phyloP scores from a whole-genome alignment of 2,329 filamentous ascomycete genomes.

The Dendryphion nanum region DNA sequence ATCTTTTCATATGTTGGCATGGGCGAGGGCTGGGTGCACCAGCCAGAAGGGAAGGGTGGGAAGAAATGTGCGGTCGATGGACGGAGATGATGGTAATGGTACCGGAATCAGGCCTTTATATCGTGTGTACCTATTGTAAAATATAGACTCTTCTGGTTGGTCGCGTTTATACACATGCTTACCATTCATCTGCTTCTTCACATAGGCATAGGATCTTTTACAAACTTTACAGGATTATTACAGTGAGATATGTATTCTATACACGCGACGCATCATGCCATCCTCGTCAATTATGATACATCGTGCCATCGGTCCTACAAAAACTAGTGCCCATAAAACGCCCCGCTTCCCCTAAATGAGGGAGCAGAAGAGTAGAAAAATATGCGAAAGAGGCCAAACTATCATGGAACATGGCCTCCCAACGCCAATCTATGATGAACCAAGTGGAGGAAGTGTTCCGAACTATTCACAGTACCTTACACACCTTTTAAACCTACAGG shows the following conservation, averaged over 20 bases:
- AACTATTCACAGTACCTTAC: neutral
- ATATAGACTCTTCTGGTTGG: slow-evolving; percentile 37
- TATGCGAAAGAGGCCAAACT: slow-evolving; percentile 14
- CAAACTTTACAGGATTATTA: slow-evolving; percentile 1
- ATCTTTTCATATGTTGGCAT: slow-evolving; percentile 18
- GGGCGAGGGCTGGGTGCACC: slow-evolving; percentile 16
- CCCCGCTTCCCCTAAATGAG: slow-evolving; percentile 13
- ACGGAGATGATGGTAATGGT: slow-evolving; percentile 5
- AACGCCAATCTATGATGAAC: slow-evolving; percentile 11
- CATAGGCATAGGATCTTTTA: too few species aligned
- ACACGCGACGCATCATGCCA: slow-evolving; percentile 8
- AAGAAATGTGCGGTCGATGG: too few species aligned
- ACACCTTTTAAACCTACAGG: slow-evolving; percentile 27
- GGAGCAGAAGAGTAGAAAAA: slow-evolving; percentile 27
- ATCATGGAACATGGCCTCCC: slow-evolving; percentile 15
- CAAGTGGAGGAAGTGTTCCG: slow-evolving; percentile 1
- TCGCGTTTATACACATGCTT: slow-evolving; percentile 35
- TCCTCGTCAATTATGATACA: slow-evolving; percentile 13
- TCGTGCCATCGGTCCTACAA: slow-evolving; percentile 3
- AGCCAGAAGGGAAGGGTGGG: too few species aligned
- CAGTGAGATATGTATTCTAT: slow-evolving; percentile 9
- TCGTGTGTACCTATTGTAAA: slow-evolving; percentile 43
- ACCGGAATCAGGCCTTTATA: slow-evolving; percentile 29
- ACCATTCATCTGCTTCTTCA: slow-evolving; percentile 1
- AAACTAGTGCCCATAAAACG: slow-evolving; percentile 14